Evolutionary conservation across 2,329 filamentous ascomycete genomes (phyloP).

Genomic region (Podosphaera fusca): DNA sequence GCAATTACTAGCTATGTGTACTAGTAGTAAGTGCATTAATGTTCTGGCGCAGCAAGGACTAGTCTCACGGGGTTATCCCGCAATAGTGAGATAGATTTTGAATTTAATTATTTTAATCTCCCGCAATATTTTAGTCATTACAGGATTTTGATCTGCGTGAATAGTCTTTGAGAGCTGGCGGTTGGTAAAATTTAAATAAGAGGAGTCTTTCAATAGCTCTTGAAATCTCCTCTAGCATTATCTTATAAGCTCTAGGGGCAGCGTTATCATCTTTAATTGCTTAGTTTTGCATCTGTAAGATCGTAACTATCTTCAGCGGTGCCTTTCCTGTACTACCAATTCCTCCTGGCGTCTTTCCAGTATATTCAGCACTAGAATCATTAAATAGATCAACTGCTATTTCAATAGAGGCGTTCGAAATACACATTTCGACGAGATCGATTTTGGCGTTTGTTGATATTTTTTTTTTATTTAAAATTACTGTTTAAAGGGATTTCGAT

Average conservation of each 20-base stretch:
- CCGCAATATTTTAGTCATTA: too few relatives aligned
- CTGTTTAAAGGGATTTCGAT: too few relatives aligned
- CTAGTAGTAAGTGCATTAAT: too few relatives aligned
- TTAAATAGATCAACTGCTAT: background rate
- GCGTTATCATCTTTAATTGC: background rate
- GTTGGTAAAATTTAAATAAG: background rate
- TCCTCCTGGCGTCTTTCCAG: background rate
- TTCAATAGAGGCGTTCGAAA: background rate
- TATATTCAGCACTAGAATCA: background rate
- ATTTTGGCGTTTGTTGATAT: too few relatives aligned
- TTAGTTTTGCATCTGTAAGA: background rate
- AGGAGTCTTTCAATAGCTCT: background rate
- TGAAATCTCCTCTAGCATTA: background rate
- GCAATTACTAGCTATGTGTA: too few relatives aligned
- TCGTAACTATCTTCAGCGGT: background rate
- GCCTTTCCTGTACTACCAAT: background rate
- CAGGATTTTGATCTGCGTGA: too few relatives aligned
- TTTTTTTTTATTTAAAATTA: too few relatives aligned
- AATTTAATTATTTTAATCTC: too few relatives aligned
- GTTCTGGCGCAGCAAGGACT: too few relatives aligned
- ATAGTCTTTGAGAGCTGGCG: background rate
- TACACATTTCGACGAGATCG: background rate
- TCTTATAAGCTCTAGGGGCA: background rate
- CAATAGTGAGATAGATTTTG: too few relatives aligned
- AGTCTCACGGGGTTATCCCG: too few relatives aligned